phyloP scores from a whole-genome alignment of 2,329 filamentous ascomycete species.

The Botryotinia convoluta region DNA sequence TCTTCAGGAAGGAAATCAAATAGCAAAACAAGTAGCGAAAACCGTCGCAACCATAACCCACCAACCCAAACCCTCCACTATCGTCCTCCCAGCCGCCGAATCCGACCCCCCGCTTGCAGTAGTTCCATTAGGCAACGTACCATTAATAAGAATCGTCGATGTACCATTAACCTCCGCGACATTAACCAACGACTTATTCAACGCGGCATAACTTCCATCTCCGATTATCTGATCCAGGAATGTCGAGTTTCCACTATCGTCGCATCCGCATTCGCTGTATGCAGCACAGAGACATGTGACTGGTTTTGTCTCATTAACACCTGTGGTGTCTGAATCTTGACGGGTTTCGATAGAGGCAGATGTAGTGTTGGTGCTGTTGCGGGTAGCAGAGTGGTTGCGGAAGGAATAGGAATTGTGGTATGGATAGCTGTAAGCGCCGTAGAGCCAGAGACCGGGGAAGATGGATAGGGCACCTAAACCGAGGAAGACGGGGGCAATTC shows the following conservation, averaged over 20 bases:
- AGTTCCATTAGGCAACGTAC: conserved; percentile 69
- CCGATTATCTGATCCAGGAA: conserved; percentile 64
- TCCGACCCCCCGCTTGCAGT: conserved; percentile 49
- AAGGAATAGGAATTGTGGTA: conserved; percentile 58
- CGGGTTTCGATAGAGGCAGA: conserved; percentile 43
- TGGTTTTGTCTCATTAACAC: conserved; percentile 56
- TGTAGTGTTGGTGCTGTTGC: conserved; percentile 31
- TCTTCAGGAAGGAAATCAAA: background rate
- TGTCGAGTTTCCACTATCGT: conserved; percentile 59
- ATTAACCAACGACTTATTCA: conserved; percentile 61
- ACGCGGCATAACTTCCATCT: conserved; percentile 55
- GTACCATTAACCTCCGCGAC: conserved; percentile 63
- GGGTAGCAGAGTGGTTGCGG: conserved; percentile 44
- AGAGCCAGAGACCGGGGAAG: conserved; percentile 59
- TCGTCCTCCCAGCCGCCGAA: conserved; percentile 31
- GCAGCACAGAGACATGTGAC: conserved; percentile 60
- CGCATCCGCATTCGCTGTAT: conserved; percentile 61
- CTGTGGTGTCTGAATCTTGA: conserved; percentile 22
- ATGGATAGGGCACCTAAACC: conserved; percentile 47
- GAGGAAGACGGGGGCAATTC: conserved; percentile 53
- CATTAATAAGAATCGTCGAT: conserved; percentile 67
- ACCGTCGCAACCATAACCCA: conserved; percentile 37
- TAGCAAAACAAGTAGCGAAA: conserved; percentile 11
- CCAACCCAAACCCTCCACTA: conserved; percentile 30
- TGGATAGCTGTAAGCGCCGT: conserved; percentile 58